A percentile compares a stretch with the other conserved stretches of the same genome.
These are phyloP conservation scores for Boletus huronensis DNA, from an alignment of 768 basidiomycete genomes.

Conservation along the genomic window DNA sequence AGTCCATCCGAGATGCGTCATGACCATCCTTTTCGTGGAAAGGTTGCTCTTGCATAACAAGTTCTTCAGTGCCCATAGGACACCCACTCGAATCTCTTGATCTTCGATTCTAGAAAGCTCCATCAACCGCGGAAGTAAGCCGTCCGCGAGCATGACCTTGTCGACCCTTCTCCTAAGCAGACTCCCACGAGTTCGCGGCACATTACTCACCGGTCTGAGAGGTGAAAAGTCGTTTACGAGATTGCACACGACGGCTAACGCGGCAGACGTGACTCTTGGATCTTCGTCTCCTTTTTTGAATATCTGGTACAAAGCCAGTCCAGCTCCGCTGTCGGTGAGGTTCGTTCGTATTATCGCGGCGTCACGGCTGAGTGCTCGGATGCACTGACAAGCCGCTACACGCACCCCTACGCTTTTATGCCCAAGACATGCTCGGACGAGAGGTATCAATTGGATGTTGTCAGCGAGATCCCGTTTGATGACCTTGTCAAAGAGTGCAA, in stretches of 20 bases:
- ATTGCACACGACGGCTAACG: conserved; percentile 77
- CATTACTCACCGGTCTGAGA: conserved; percentile 54
- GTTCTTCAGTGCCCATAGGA: conserved; percentile 88
- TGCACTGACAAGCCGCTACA: conserved; percentile 83
- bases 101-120: conserved; percentile 53
- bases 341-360: conserved; percentile 81
- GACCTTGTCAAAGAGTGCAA: conserved; percentile 70
- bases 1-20: conserved; percentile 66
- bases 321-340: conserved; percentile 79
- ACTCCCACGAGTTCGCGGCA: background rate
- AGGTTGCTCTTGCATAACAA: conserved; percentile 59
- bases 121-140: conserved; percentile 62
- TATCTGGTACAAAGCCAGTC: conserved; percentile 63
- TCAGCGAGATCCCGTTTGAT: conserved; percentile 69
- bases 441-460: conserved; percentile 49
- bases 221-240: conserved; percentile 86
- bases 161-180: conserved; percentile 1
- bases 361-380: conserved; percentile 74
- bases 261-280: conserved; percentile 64
- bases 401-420: conserved; percentile 73
- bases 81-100: conserved; percentile 57
- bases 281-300: conserved; percentile 60
- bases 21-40: conserved; percentile 62
- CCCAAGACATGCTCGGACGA: conserved; percentile 50
- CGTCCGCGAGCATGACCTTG: conserved; percentile 65